Base-by-base conservation (phyloP, 2,329 filamentous ascomycete species). In the Alternaria novae-zelandiae region DNA sequence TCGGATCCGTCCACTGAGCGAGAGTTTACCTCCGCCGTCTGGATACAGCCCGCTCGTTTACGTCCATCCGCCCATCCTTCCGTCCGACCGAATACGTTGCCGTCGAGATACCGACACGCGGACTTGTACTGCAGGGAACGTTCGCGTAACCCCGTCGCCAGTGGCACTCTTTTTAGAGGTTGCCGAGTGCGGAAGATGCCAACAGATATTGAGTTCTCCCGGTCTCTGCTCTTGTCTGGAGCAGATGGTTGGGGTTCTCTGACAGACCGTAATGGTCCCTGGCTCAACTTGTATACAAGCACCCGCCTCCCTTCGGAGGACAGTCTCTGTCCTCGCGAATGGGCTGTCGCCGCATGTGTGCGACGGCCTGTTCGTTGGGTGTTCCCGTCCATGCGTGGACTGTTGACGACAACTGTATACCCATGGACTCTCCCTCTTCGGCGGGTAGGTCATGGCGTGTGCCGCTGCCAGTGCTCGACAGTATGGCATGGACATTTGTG, bases 261-360 rank as follows among this genome's bases (percentile, higher is more conserved):
- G 70, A 73, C 43, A 77, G 73, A 62, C 69, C 70, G 63, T 50
- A 65, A 69, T 43, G 72, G 70, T 64, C 72, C 74, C 26, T 75
- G 73, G 73, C 70, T 63, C 55, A 71, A 36, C 50, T 50, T 65
- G 66, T 68, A 70, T 67, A 64, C 65, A 66, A 73, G 65, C 61
- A 66, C 59, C 63, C 67, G 32, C 13, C 49, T 21, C 32, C 49
- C 36, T 30, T 32, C 21, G 12, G 3, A 46, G 20, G 49, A 53
- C 15, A 41, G n/a, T 10, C 4, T 17, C 15, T 41, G 36, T 41
- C 36, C 9, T 41, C 36, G 36, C 36, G 36, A 41, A 41, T 6
- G 36, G 15, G 36, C 36, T 41, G 36, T 41, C n/a, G 36, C 36
- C 36, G 36, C 36, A 41, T 41, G n/a, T 41, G 36, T 41, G 36